Evolutionary conservation across 2,329 filamentous ascomycete genomes (phyloP), one percentile per base, ranked within the genome.

Genomic region (Colletotrichum scovillei): DNA sequence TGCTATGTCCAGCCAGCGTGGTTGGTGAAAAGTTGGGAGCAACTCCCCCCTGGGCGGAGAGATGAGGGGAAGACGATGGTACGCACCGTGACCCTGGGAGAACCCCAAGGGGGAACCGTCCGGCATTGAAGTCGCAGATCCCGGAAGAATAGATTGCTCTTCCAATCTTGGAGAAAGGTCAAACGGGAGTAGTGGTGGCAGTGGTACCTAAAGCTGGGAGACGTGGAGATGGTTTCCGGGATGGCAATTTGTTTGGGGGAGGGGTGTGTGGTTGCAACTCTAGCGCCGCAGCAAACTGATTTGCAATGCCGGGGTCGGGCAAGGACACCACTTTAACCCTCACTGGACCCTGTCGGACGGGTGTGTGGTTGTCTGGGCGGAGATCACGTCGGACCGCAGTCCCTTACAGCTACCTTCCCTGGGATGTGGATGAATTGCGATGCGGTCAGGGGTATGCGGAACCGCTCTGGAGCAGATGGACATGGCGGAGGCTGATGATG

Each of bases 311-410:
- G 70, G 66, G n/a, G 52, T 35, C 9, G 30, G 14, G 38, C 6
- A 42, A 63, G 72, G 68, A 30, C 26, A 74, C 68, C 72, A 42
- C 57, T 74, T 55, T 49, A 24, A 53, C 46, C n/a, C 28, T 58
- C n/a, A 57, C 14, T 28, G 38, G 58, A 68, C 63, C 63, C 57
- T 63, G 49, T 57, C 30, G 28, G 22, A 42, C 24, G 38, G 63
- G 28, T 14, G 22, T 67, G 24, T 24, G 62, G 72, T 58, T 58
- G 63, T 59, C 74, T 66, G 72, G 75, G 69, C 76, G 77, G 77
- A 77, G 75, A 73, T 75, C 68, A 75, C 75, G 74, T 81, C 81
- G 81, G 81, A 81, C 80, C 81, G 81, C 75, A 79, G 77, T 80
- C 78, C 81, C 80, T 81, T 79, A 76, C 77, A 76, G 78, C 78